Conservation (phyloP, 148 eudicot species). For the Gaultheria prostrata region DNA sequence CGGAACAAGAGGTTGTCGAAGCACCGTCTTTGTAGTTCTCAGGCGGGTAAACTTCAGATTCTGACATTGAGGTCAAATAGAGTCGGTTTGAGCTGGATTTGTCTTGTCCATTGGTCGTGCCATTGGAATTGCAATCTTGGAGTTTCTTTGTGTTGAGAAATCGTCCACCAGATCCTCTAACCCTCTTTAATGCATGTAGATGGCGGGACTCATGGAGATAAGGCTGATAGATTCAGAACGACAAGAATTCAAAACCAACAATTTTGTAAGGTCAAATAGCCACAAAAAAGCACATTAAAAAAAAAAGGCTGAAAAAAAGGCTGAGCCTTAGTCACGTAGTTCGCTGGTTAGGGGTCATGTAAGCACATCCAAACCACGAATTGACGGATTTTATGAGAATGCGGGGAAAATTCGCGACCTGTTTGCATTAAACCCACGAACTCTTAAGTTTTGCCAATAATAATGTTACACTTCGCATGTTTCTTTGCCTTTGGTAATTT, state of each 20-base stretch:
- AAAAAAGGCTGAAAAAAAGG: background rate
- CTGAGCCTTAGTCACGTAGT: no score
- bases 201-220: conserved; percentile 81
- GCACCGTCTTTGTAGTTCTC: conserved; percentile 29
- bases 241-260: background rate
- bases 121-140: conserved; percentile 29
- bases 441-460: no score
- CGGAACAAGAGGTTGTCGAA: conserved; percentile 41
- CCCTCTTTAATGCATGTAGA: conserved; percentile 64
- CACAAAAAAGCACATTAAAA: background rate
- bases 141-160: conserved; percentile 55
- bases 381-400: no score
- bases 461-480: no score
- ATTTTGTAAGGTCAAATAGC: background rate
- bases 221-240: conserved; percentile 37
- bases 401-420: no score
- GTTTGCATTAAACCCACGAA: no score
- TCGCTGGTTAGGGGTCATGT: no score
- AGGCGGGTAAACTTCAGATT: conserved; percentile 27
- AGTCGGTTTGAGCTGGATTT: conserved; percentile 21
- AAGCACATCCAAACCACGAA: no score
- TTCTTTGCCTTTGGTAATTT: no score
- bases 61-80: conserved; percentile 22
- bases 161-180: conserved; percentile 74
- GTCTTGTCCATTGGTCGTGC: conserved; percentile 22